Base-by-base conservation (phyloP, 352 stramenopile genomes). In the Phytophthora colocasiae region DNA sequence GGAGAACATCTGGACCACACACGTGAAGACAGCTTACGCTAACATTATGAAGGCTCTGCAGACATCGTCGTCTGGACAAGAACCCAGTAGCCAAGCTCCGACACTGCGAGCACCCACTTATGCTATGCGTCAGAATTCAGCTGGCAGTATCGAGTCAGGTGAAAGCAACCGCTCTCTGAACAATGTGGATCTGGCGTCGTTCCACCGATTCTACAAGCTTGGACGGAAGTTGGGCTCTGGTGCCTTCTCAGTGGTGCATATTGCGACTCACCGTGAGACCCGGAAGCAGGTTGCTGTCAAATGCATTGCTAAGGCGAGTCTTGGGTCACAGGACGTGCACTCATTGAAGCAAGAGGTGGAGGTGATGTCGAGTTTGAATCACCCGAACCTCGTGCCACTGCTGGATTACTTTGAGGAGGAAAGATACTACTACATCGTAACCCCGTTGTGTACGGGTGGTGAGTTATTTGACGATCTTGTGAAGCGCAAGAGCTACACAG, bases 401-500 rank as follows among this genome's bases (percentile, higher is more conserved):
- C 58, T 91, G 12, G 85, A 87, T 34, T 92, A 91, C 54, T 95
- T 83, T 50, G 83, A 95, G 40, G 87, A 92, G 58, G 45, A 76
- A 12, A 67, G 81, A 57, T 92, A 89, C 71, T 93, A 91, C 58
- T 91, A 93, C 53, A 81, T 93, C 57, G 87, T 95, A 15, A 95
- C 85, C 19, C 83, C 83, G 57, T 54, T 91, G 43, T 89, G 81
- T 48, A 91, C 78, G 1, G 92, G 92, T 40, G 91, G 97, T 7
- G 96, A 99, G 63, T 78, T 99, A 1, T 99, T 99, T 80, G 95
- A 99, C 57, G 81, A 95, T 34, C 86, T 99, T 7, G 90, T 98
- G 0, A 89, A 97, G 58, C 90, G 96, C 26, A 96, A 97, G 50
- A 93, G 85, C 47, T 99, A 99, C 78, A 98, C 86, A 6, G 97